Base-by-base conservation (phyloP, 176 grass and related monocot genomes). In the Aegilops longissima region DNA sequence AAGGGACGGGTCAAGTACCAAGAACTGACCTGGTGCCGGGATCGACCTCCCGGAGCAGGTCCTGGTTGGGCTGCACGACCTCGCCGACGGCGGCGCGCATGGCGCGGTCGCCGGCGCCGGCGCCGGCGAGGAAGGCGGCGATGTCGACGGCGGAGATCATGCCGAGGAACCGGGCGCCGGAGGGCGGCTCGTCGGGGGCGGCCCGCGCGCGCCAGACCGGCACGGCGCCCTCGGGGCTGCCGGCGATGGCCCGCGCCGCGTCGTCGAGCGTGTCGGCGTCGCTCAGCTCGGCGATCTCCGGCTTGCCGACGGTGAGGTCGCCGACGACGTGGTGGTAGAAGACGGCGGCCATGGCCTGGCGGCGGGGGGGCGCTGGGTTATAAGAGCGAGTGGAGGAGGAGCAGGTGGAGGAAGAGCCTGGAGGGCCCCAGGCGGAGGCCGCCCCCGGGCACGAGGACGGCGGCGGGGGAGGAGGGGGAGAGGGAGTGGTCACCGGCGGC, bases 291-390 rank as follows among this genome's bases (percentile, higher is more conserved):
- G 69, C 84, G 51, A 99, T 84, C 65, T 87, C 87, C 2, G 92
- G 94, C 80, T 99, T 99, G 1, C 97, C 97, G 10, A 90, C 72
- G 36, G 97, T 99, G 70, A 99, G 94, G 79, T 99, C 94, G 21
- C 97, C 97, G 52, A 99, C 89, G 39, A 99, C 97, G 75, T 99
- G 94, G 87, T 96, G 92, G 90, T 90, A 84, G 92, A 99, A 99
- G 29, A 98, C 80, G 70, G 82, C 83, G 65, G 92, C 87, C 97
- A 99, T 98, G 42, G 8, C 18, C 31, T 2, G 66, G 5, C 16
- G 4, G 21, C 5, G 2, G 52, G 44, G 9, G 24, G 24, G 25
- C 44, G 34, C 12, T 40, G 83, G 83, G 92, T 65, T 93, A 96
- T 94, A 94, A 94, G 17, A 94, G 94, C 29, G 97, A 96, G 86